Evolutionary conservation across 495 filamentous ascomycete genomes (phyloP).

Genomic region (Extremus antarcticus): DNA sequence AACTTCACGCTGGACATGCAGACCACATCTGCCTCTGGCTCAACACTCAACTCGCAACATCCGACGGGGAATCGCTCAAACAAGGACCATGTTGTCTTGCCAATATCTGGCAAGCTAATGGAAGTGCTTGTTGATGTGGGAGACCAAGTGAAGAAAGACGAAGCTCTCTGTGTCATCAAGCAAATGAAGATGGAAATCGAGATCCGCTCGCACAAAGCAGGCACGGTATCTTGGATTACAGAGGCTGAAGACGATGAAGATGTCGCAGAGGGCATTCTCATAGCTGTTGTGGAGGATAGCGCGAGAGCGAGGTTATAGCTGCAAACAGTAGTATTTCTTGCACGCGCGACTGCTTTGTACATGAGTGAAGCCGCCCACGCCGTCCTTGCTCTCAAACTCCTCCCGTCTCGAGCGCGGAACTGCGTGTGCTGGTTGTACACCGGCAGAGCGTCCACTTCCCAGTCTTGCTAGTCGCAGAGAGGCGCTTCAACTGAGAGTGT

Average conservation of each 20-base stretch:
- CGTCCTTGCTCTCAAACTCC: too few species aligned
- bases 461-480: too few species aligned
- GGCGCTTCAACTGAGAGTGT: too few species aligned
- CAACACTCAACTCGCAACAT: constrained; percentile 38
- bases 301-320: constrained; percentile 17
- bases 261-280: constrained; percentile 46
- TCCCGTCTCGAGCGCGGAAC: too few species aligned
- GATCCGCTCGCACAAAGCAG: constrained; percentile 39
- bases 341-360: too few species aligned
- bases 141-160: constrained; percentile 40
- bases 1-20: constrained; percentile 38
- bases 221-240: constrained; percentile 43
- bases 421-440: too few species aligned
- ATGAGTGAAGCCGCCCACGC: too few species aligned
- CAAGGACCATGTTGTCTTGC: constrained; percentile 44
- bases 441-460: too few species aligned
- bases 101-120: constrained; percentile 47
- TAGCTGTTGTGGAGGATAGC: constrained; percentile 41
- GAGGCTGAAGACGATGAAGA: constrained; percentile 51
- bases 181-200: constrained; percentile 64
- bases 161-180: constrained; percentile 50
- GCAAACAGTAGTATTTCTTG: too few species aligned
- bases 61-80: constrained; percentile 42
- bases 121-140: constrained; percentile 47
- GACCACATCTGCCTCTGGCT: constrained; percentile 39